A percentile compares a stretch with the other conserved stretches of the same genome.
These are phyloP conservation scores for Citrullus amarus DNA, from an alignment of 306 rosid species.

Conservation along the genomic window DNA sequence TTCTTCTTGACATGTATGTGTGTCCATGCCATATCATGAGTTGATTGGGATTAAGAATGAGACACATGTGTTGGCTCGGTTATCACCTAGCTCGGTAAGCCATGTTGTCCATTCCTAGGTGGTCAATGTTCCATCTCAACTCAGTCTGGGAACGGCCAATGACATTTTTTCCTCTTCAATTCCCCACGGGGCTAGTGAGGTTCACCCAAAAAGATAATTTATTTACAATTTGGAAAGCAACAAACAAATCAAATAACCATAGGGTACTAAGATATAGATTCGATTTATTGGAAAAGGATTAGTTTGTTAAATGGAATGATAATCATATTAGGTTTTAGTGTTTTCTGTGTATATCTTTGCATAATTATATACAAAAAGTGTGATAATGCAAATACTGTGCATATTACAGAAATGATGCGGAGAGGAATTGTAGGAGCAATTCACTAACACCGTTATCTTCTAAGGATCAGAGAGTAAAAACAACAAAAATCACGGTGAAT, in stretches of 20 bases:
- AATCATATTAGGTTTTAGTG: background rate
- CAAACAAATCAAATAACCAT: background rate
- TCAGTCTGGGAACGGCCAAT: background rate
- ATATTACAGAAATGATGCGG: constrained; percentile 69
- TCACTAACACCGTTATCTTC: constrained; percentile 34
- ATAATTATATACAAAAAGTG: constrained; percentile 5
- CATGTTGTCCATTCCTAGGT: background rate
- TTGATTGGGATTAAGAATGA: too few relatives aligned
- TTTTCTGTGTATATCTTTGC: constrained; percentile 6
- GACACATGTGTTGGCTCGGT: background rate
- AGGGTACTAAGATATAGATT: background rate
- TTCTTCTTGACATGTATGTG: background rate
- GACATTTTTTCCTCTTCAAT: background rate
- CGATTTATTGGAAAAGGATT: background rate
- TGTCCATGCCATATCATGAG: too few relatives aligned
- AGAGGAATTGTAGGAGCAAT: constrained; percentile 52
- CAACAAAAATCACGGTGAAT: constrained; percentile 19
- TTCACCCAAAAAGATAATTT: background rate
- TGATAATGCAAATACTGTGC: constrained; percentile 8
- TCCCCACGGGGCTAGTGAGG: background rate
- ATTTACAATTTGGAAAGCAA: background rate
- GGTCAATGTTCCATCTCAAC: background rate
- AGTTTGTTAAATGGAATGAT: background rate
- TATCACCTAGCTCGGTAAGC: too few relatives aligned
- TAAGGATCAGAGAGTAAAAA: constrained; percentile 32